Evolutionary conservation across 75 land plant genomes (phyloP).

Genomic region (Selaginella moellendorffii): DNA sequence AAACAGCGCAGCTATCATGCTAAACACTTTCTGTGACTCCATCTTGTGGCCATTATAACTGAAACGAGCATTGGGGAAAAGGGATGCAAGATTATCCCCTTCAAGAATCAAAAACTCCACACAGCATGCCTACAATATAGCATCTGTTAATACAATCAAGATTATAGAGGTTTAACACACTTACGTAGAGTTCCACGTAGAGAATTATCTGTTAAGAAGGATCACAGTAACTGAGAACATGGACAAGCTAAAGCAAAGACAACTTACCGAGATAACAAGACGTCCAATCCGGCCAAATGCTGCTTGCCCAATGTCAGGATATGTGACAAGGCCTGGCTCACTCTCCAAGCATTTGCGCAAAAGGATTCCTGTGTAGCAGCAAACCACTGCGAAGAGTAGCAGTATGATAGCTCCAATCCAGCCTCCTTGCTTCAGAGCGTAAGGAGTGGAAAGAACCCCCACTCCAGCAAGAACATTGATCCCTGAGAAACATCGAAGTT

Average conservation of each 20-base stretch:
- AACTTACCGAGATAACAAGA: constrained; percentile 6
- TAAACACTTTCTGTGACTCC: background rate
- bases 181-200: constrained; percentile 13
- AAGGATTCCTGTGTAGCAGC: constrained; percentile 1
- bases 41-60: too few species aligned
- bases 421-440: constrained; percentile 8
- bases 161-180: too few species aligned
- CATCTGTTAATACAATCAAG: background rate
- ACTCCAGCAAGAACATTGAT: constrained; percentile 4
- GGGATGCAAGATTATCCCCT: constrained; percentile 6
- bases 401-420: background rate
- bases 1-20: background rate
- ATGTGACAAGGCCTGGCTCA: constrained; percentile 4
- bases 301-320: constrained; percentile 10
- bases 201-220: constrained; percentile 21
- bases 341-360: constrained; percentile 2
- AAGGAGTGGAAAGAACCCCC: constrained; percentile 5
- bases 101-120: constrained; percentile 11
- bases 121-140: constrained; percentile 14
- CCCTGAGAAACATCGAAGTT: background rate
- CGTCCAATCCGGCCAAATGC: constrained; percentile 1
- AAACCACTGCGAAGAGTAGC: background rate
- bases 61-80: background rate
- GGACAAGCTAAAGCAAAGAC: background rate
- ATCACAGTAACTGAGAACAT: background rate